Conservation (phyloP, 805 yeast genomes). For the Spathaspora girioi region DNA sequence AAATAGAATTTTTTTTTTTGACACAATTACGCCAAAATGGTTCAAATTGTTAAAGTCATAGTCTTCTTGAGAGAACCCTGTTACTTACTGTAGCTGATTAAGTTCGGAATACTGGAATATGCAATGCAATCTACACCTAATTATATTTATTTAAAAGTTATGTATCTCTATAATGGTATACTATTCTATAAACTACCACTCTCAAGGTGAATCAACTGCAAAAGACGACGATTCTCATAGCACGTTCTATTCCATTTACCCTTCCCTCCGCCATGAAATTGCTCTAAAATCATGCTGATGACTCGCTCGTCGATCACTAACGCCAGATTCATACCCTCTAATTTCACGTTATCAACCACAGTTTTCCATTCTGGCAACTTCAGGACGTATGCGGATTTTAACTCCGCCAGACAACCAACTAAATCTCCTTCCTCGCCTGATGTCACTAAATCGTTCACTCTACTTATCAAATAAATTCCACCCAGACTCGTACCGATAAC, state of each 20-base stretch:
- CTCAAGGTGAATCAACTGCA: neutral
- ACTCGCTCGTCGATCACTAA: neutral
- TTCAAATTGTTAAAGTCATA: no score
- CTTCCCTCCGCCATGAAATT: neutral
- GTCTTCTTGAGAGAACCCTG: no score
- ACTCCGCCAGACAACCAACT: neutral
- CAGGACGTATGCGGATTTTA: neutral
- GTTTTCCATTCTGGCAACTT: neutral
- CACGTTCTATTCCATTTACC: neutral
- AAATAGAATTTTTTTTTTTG: no score
- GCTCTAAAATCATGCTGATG: neutral
- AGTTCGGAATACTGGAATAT: no score
- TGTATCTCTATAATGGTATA: neutral
- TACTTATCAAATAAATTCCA: conserved; percentile 5
- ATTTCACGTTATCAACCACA: neutral
- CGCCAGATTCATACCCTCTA: neutral
- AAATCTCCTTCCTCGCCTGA: neutral
- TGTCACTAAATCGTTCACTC: neutral
- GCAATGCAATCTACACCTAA: neutral
- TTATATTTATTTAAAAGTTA: neutral
- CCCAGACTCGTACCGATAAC: conserved; percentile 10
- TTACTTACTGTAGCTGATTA: no score
- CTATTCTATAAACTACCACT: neutral
- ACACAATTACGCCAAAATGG: no score
- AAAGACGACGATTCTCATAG: neutral